Conservation (phyloP, 148 eudicot species). For the Vaccinium vitisidaea region DNA sequence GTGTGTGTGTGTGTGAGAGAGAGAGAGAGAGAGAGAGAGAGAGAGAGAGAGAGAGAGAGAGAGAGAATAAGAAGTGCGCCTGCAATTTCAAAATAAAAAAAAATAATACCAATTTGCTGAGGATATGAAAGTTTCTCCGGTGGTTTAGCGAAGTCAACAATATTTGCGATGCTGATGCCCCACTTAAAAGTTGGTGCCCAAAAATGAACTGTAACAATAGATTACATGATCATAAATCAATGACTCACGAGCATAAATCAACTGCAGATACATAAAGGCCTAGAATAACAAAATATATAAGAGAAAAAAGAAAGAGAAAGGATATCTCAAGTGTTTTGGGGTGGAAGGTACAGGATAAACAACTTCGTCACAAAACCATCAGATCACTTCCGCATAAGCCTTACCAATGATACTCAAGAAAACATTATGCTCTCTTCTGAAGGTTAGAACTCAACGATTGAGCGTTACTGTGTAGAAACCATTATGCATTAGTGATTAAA, state of each 20-base stretch:
- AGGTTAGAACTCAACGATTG: not conserved
- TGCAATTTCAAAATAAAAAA: not conserved
- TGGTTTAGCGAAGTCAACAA: slow-evolving; percentile 83
- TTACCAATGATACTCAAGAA: not conserved
- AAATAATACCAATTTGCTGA: slow-evolving; percentile 76
- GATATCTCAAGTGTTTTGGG: no score
- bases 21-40: not conserved
- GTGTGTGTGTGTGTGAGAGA: not conserved
- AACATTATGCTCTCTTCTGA: not conserved
- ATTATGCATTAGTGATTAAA: not conserved
- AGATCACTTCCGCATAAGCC: not conserved
- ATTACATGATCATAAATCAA: slow-evolving; percentile 2
- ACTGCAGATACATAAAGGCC: not conserved
- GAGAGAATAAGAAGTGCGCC: not conserved
- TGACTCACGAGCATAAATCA: not conserved
- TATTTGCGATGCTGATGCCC: slow-evolving; percentile 94
- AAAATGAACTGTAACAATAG: slow-evolving; percentile 73
- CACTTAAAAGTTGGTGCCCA: slow-evolving; percentile 99
- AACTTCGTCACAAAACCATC: no score
- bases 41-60: not conserved
- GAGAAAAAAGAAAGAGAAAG: no score
- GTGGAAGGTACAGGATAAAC: no score
- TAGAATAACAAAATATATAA: no score
- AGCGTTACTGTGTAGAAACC: not conserved
- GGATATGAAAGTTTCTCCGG: slow-evolving; percentile 91